A percentile compares a stretch with the other conserved stretches of the same genome.
Evolutionary conservation across 306 rosid species (phyloP).

Genomic region (peach (Prunus persica)): DNA sequence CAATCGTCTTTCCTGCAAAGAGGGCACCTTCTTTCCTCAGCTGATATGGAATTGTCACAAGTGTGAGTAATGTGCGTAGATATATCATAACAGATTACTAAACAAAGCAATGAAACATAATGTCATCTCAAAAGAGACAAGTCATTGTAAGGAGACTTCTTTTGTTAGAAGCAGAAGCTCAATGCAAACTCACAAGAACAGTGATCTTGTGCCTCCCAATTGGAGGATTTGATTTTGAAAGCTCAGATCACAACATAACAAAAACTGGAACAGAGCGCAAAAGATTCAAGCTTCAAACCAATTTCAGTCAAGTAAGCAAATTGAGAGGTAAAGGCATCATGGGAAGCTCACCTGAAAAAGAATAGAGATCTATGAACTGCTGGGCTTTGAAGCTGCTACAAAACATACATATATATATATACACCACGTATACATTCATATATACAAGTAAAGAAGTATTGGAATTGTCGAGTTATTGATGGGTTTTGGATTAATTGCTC

Average conservation of each 20-base stretch:
- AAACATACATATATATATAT: conserved; percentile 10
- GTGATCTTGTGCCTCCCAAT: not conserved
- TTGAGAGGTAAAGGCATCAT: conserved; percentile 13
- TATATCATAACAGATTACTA: not conserved
- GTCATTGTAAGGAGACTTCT: not conserved
- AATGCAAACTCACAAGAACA: not conserved
- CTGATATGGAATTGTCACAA: no score
- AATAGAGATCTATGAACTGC: conserved; percentile 40
- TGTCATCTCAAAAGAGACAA: not conserved
- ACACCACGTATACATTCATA: conserved; percentile 1
- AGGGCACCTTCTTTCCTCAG: no score
- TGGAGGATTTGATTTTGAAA: not conserved
- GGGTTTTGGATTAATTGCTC: conserved; percentile 7
- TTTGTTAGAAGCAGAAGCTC: not conserved
- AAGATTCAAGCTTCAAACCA: not conserved
- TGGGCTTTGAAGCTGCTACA: conserved; percentile 17
- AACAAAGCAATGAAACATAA: not conserved
- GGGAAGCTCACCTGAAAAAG: conserved; percentile 37
- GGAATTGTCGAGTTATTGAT: conserved; percentile 1
- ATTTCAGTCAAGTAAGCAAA: conserved; percentile 5
- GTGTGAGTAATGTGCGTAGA: not conserved
- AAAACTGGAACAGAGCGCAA: not conserved
- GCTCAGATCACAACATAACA: not conserved
- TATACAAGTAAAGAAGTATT: not conserved
- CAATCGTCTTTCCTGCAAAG: not conserved